Percentiles rank a stretch among this genome's conserved stretches.
Conservation (phyloP, 768 basidiomycete genomes). For the Kwoniella botswanensis region DNA sequence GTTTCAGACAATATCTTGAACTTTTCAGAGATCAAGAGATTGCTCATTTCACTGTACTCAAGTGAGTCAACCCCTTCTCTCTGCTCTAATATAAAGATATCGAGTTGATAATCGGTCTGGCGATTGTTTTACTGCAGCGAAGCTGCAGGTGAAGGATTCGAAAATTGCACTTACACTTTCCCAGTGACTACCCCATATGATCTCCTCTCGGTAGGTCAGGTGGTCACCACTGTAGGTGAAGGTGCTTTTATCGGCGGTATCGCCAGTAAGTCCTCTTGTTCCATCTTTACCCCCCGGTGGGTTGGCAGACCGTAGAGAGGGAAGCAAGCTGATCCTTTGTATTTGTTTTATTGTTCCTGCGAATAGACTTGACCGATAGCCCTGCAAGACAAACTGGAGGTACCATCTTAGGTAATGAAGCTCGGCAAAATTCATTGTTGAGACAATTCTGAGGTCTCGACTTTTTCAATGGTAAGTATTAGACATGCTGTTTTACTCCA, state of each 20-base stretch:
- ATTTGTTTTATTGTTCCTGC: no score
- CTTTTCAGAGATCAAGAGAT: slow-evolving; percentile 38
- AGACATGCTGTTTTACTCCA: neutral
- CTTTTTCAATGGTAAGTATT: slow-evolving; percentile 35
- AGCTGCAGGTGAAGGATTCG: slow-evolving; percentile 31
- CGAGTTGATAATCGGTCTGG: no score
- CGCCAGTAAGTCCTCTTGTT: slow-evolving; percentile 21
- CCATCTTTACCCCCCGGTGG: no score
- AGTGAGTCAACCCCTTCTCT: slow-evolving; percentile 23
- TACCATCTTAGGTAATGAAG: slow-evolving; percentile 34
- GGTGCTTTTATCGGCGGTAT: slow-evolving; percentile 35
- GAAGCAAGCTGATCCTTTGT: no score
- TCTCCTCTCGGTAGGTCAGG: slow-evolving; percentile 24
- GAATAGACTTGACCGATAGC: slow-evolving; percentile 24
- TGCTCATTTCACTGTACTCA: slow-evolving; percentile 38
- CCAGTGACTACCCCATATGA: slow-evolving; percentile 26
- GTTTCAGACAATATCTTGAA: slow-evolving; percentile 25
- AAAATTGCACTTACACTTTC: slow-evolving; percentile 41
- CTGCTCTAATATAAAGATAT: no score
- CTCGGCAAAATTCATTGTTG: slow-evolving; percentile 34
- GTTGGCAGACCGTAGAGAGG: no score
- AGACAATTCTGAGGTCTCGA: slow-evolving; percentile 28
- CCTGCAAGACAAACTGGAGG: slow-evolving; percentile 25
- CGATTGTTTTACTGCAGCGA: neutral
- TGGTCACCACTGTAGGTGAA: slow-evolving; percentile 38